Evolutionary conservation across 1,139 yeast species (phyloP), one percentile per base, ranked within the genome.

Genomic region (Candida sp.): DNA sequence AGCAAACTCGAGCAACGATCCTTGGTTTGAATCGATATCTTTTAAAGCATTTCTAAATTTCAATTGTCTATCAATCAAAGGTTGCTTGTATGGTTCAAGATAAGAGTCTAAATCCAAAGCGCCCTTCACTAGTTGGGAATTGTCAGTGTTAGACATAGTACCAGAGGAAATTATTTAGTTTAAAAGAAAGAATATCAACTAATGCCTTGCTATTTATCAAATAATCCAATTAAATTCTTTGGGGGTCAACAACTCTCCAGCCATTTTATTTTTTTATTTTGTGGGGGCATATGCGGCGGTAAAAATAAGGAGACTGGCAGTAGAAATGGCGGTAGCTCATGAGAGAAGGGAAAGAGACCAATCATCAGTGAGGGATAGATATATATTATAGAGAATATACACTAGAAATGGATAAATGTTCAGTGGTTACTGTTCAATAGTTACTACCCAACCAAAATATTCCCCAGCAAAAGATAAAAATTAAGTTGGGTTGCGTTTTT

Each of bases 91-190:
- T 1, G 98, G 97, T 56, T 83, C 82, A 48, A 93, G 74, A 88
- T 93, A 91, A 4, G 97, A 96, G 58, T 93, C 99, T 36, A 82
- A 63, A 36, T 79, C 79, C 35, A 88, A 67, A 21, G 80, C 85
- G 2, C 84, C 87, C 53, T 75, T 70, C 38, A 84, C 61, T 22
- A 55, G 45, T 11, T 47, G 38, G 36, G 38, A 25, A 42, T 46
- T 50, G 40, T 47, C 34, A 25, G 21, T 29, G 21, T 37, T 19
- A n/a, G 33, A 27, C 39, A 37, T 37, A 33, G 34, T 11, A 32
- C 6, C 4, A 11, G 34, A 11, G 7, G n/a, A 32, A 32, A 11
- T 32, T 7, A 7, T n/a, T 32, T 12, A 32, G 19, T 12, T 32
- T 5, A 5, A 11, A 32, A 7, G 11, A 7, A 11, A 9, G 19